phyloP scores from a whole-genome alignment of 495 filamentous ascomycete species.

The Hypoxylon subgilvum region DNA sequence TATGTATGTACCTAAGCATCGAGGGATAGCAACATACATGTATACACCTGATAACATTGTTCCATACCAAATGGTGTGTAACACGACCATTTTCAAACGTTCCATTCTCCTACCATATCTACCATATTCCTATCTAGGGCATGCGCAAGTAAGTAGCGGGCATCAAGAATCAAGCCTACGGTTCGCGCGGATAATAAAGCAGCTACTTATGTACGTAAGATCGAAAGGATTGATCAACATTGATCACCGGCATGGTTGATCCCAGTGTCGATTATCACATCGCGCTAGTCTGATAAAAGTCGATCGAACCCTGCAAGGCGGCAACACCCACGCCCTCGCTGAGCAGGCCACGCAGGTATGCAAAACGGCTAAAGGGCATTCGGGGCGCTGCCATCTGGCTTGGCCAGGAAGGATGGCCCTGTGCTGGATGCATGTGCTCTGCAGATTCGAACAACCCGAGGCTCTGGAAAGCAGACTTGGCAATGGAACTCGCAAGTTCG shows the following conservation, averaged over 20 bases:
- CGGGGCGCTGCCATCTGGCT: slow-evolving; percentile 24
- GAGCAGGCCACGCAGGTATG: slow-evolving; percentile 12
- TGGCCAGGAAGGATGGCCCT: slow-evolving; percentile 20
- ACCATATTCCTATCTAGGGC: too few species aligned
- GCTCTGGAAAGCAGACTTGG: slow-evolving; percentile 41
- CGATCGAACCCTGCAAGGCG: slow-evolving; percentile 29
- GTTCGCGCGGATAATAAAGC: slow-evolving; percentile 2
- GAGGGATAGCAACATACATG: too few species aligned
- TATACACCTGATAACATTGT: too few species aligned
- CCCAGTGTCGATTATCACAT: slow-evolving; percentile 29
- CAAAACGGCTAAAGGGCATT: slow-evolving; percentile 20
- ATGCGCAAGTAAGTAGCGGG: too few species aligned
- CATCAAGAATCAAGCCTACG: too few species aligned
- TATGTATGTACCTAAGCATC: too few species aligned
- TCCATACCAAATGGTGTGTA: too few species aligned
- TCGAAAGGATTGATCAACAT: slow-evolving; percentile 30
- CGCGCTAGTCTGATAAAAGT: slow-evolving; percentile 22
- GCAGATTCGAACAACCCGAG: slow-evolving; percentile 33
- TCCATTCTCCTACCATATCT: too few species aligned
- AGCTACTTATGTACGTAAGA: slow-evolving; percentile 29
- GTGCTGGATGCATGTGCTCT: slow-evolving; percentile 33
- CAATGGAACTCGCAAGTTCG: slow-evolving; percentile 36
- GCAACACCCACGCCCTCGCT: slow-evolving; percentile 5
- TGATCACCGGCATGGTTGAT: slow-evolving; percentile 34
- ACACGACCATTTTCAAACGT: too few species aligned